Evolutionary conservation across 148 eudicot genomes (phyloP), one percentile per base, ranked within the genome.

Genomic region (Rhododendron vialii): DNA sequence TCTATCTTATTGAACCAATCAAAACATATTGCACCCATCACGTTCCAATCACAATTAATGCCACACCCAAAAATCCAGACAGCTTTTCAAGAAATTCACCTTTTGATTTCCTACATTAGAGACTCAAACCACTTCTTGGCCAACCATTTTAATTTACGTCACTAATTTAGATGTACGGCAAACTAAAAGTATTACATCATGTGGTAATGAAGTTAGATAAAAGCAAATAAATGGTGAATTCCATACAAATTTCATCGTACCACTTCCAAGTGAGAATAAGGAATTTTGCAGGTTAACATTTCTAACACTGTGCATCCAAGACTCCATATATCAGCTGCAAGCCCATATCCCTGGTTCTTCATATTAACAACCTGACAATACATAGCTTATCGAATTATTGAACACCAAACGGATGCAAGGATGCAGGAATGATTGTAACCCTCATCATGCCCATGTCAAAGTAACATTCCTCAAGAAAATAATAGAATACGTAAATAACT

Each of bases 301-400:
- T 96, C 99, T 78, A 96, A 85, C 57, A 96, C 98, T 2, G 98
- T 95, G 89, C 99, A 96, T 24, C 99, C 99, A 83, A 96, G 96
- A 88, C 99, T 96, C 99, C 98, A 96, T 65, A 96, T 96, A 91
- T 96, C 99, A 82, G 99, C 98, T 69, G 96, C 88, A 88, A 88
- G 92, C 57, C 99, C 99, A 93, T 95, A 95, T 4, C 99, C 95
- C 80, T 87, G 88, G 92, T 86, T 91, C 87, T 85, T 88, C 80
- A 28, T 85, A 80, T 87, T 83, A 86, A 96, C 92, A 86, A 96
- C 98, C 99, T 96, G 92, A 48, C 30, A 84, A 83, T 53, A 65
- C 59, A 48, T n/a, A 78, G 28, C 61, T 38, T 6, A 76, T 65
- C 11, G 28, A 35, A 36, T 57, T 7, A 43, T 65, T 61, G 59